Base-by-base conservation (phyloP, 2,329 filamentous ascomycete species). In the Penicillium aurantiogriseum region DNA sequence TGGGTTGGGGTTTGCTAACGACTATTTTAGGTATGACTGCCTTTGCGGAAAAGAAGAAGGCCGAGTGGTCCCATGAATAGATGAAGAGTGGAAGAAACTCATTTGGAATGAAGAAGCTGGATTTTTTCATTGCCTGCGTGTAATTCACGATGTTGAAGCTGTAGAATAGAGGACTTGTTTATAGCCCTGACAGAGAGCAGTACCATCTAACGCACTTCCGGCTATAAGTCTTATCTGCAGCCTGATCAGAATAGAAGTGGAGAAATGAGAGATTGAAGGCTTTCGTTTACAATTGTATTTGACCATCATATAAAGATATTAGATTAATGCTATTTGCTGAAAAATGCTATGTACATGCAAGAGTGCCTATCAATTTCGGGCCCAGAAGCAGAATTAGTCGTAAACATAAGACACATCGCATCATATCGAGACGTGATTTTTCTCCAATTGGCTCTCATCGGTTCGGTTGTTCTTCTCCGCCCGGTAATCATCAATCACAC, bases 41-140 rank as follows among this genome's bases (percentile, higher is more conserved):
- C 13, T 99, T 99, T 82, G 89, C 90, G 2, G 90, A 92, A 77
- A 97, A 97, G 86, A 86, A 90, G 80, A 95, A 95, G 83, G 80
- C 94, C 0, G 87, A 94, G 74, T 99, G 94, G 93, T 87, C 83
- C 60, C 82, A 97, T 74, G 86, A 91, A 73, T 95, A 83, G 62
- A 63, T 21, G 19, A 21, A 33, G 19, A 10, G 7, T 8, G 11
- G n/a, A n/a, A 19, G 0, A 3, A n/a, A n/a, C 10, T 36, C 39
- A n/a, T 33, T 36, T 25, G 3, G 27, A 50, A 57, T 44, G 19
- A 52, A 46, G 35, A 51, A 40, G 25, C 33, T 56, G 33, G 33
- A 8, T 25, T 51, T 40, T 51, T 51, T 40, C 47, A 33, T 51
- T 13, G 25, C 27, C 11, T 33, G 15, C 5, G 10, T 54, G 25